Base-by-base conservation (phyloP, 192 early-diverging fungal species). In the Backusella parvicylindrica region DNA sequence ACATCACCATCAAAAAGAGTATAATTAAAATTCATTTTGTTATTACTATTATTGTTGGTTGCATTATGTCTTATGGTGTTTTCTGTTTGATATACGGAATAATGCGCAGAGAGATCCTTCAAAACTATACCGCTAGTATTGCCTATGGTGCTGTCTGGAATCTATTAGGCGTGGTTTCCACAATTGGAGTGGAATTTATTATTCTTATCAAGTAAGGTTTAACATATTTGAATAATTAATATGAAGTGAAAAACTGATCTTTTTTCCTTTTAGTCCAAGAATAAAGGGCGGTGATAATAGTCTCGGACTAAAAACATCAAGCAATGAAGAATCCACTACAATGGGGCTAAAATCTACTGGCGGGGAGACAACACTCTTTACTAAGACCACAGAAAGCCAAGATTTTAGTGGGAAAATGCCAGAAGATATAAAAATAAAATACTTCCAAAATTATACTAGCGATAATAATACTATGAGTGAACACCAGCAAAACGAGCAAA, bases 81-180 rank as follows among this genome's bases (percentile, higher is more conserved):
- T 75, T 79, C 23, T 75, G 74, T 38, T 53, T 79, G 31, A 73
- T 79, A 16, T 79, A 79, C 71, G 78, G 78, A 41, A 67, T 75
- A 37, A 35, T 79, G 23, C 78, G 78, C n/a, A 40, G 65, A 32
- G 31, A 30, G 15, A 79, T 75, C 26, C 74, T 75, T 28, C 49
- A 43, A 38, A 79, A 64, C 26, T 38, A 38, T 11, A 47, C 64
- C 1, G 73, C 69, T 8, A 74, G 28, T 31, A 30, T 70, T 31
- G 35, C 71, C 3, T 35, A 75, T 9, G 70, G 67, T 56, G 73
- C 40, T 30, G 67, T 79, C 18, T 79, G 78, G 78, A 75, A 53
- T n/a, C 71, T 43, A 37, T 36, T 79, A 13, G 78, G 73, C 4
- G 56, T 63, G 2, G 38, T 75, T 12, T 68, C 70, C 28, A 71